A percentile compares a stretch with the other conserved stretches of the same genome.
Evolutionary conservation across 192 early-diverging fungal genomes (phyloP).

Genomic region (Entomortierella beljakovae): DNA sequence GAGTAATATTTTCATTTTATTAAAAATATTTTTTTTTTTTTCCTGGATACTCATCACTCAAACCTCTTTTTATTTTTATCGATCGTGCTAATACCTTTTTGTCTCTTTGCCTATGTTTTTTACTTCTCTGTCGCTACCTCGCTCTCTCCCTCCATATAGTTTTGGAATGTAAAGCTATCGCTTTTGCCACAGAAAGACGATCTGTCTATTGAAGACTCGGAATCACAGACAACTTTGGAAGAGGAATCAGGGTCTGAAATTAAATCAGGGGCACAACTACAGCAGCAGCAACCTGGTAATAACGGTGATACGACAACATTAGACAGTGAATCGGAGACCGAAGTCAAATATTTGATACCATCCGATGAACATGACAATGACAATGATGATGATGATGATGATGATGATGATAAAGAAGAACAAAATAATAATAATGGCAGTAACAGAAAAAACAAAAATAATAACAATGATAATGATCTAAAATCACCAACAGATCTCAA

Average conservation of each 20-base stretch:
- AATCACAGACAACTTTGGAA: background rate
- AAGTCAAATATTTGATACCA: too few relatives aligned
- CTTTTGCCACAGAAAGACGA: slow-evolving; percentile 35
- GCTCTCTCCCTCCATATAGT: too few relatives aligned
- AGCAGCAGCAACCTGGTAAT: too few relatives aligned
- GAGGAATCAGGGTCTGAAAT: slow-evolving; percentile 2
- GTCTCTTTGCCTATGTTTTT: background rate
- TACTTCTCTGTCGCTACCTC: too few relatives aligned
- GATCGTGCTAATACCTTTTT: background rate
- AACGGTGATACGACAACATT: too few relatives aligned
- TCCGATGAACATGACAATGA: background rate
- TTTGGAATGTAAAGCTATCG: slow-evolving; percentile 72
- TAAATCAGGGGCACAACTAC: slow-evolving; percentile 3
- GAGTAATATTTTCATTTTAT: background rate
- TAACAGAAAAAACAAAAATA: background rate
- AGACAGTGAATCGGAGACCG: too few relatives aligned
- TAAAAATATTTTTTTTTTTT: background rate
- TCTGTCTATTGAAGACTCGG: background rate
- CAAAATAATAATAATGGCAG: background rate
- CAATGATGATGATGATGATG: too few relatives aligned
- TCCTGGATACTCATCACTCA: too few relatives aligned
- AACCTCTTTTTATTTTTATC: background rate
- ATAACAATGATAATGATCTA: slow-evolving; percentile 1
- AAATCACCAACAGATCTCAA: slow-evolving; percentile 59
- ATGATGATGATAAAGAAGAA: background rate